A percentile compares a stretch with the other conserved stretches of the same genome.
phyloP scores from a whole-genome alignment of 495 filamentous ascomycete species.

The Tuber calosporum region DNA sequence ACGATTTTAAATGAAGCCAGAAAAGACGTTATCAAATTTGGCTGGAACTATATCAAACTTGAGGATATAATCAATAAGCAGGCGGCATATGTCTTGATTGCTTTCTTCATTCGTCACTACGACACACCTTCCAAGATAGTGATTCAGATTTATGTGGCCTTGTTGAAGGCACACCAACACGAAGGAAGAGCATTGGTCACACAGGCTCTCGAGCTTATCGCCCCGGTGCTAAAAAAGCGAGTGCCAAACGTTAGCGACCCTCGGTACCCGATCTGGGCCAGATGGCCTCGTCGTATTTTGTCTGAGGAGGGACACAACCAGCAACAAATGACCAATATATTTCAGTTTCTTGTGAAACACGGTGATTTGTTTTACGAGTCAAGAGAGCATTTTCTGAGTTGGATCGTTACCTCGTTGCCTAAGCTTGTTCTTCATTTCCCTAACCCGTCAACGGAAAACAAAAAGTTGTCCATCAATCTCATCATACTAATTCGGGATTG shows the following conservation, averaged over 20 bases:
- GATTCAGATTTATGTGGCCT: conserved; percentile 81
- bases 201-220: conserved; percentile 87
- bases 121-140: conserved; percentile 96
- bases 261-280: conserved; percentile 74
- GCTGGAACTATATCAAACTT: conserved; percentile 94
- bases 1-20: conserved; percentile 76
- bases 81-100: conserved; percentile 92
- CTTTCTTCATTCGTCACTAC: conserved; percentile 94
- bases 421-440: conserved; percentile 74
- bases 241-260: conserved; percentile 49
- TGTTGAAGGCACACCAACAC: conserved; percentile 86
- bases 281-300: conserved; percentile 81
- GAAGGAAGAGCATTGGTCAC: conserved; percentile 88
- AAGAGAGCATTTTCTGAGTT: conserved; percentile 75
- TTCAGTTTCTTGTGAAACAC: conserved; percentile 89
- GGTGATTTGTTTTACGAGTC: conserved; percentile 92
- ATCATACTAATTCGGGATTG: conserved; percentile 85
- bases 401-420: conserved; percentile 78
- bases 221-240: conserved; percentile 82
- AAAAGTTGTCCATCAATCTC: conserved; percentile 82
- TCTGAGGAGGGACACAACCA: conserved; percentile 94
- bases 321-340: conserved; percentile 94
- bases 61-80: conserved; percentile 99
- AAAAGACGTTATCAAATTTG: conserved; percentile 98
- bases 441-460: conserved; percentile 83